These are phyloP conservation scores for Volvox carteri DNA, from an alignment of 163 green algal species.

Conservation along the genomic window DNA sequence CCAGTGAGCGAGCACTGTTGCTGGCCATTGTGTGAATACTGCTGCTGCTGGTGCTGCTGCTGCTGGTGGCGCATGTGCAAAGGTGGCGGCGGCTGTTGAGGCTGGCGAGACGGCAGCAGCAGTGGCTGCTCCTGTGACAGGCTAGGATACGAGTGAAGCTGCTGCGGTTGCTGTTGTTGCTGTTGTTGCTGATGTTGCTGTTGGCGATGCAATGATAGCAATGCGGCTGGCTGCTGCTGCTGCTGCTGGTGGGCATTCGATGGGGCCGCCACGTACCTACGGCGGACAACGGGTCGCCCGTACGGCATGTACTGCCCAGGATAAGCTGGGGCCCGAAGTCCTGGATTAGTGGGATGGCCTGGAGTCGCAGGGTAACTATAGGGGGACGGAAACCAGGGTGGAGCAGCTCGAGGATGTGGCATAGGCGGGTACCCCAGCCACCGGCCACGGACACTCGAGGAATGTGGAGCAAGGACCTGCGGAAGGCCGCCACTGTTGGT, in stretches of 20 bases:
- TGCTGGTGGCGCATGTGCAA: not conserved
- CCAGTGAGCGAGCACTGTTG: too few species aligned
- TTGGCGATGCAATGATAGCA: not conserved
- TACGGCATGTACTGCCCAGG: not conserved
- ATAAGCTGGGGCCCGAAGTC: not conserved
- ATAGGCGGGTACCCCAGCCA: constrained; percentile 10
- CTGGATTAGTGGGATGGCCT: not conserved
- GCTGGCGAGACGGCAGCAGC: not conserved
- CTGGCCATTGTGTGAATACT: not conserved
- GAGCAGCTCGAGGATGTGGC: not conserved
- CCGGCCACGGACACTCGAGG: not conserved
- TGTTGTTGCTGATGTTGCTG: not conserved
- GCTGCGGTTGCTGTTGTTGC: too few species aligned
- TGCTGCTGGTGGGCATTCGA: constrained; percentile 26
- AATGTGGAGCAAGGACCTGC: not conserved
- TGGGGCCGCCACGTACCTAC: constrained; percentile 7
- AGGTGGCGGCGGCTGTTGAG: not conserved
- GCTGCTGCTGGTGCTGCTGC: constrained; percentile 8
- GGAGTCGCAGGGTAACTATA: constrained; percentile 6
- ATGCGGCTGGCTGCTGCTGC: not conserved
- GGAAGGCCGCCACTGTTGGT: not conserved
- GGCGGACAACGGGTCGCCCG: not conserved
- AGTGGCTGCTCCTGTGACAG: not conserved
- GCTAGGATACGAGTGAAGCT: too few species aligned
- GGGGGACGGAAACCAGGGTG: not conserved